Evolutionary conservation across 2,329 filamentous ascomycete genomes (phyloP).

Genomic region (Aspergillus intermedius): DNA sequence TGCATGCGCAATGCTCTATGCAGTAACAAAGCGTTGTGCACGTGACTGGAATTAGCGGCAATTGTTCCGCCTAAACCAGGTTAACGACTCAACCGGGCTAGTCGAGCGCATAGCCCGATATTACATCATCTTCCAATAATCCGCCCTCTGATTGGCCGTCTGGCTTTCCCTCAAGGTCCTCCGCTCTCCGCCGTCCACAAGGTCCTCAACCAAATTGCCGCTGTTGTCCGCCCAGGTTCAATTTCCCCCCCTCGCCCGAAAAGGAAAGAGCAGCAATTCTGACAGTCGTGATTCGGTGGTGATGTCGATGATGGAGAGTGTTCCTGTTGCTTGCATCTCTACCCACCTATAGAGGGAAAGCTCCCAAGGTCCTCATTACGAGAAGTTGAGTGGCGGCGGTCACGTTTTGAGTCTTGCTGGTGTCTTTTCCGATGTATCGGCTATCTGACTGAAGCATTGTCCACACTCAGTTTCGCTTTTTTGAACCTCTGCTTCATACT

Average conservation of each 20-base stretch:
- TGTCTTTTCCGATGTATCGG: constrained; percentile 13
- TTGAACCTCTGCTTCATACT: neutral
- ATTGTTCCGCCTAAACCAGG: neutral
- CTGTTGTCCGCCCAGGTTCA: neutral
- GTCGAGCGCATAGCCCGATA: neutral
- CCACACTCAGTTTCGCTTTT: too few relatives aligned
- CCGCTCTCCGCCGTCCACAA: constrained; percentile 8
- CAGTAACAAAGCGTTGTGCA: too few relatives aligned
- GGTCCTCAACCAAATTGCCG: constrained; percentile 9
- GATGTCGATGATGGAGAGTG: neutral
- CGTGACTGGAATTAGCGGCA: neutral
- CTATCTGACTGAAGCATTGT: neutral
- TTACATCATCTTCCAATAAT: neutral
- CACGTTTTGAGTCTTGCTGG: neutral
- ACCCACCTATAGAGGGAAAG: constrained; percentile 4
- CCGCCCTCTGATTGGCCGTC: neutral
- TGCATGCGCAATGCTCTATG: too few relatives aligned
- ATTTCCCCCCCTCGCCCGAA: constrained; percentile 2
- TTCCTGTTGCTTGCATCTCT: neutral
- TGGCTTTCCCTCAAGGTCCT: constrained; percentile 29
- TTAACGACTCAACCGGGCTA: neutral
- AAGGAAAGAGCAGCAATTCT: constrained; percentile 1
- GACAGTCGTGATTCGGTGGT: neutral
- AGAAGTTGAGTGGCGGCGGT: constrained; percentile 6
- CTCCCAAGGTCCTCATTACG: constrained; percentile 16